Percentiles rank a stretch among this genome's conserved stretches.
Evolutionary conservation across 2,329 filamentous ascomycete species (phyloP).

Genomic region (Biscogniauxia marginata): DNA sequence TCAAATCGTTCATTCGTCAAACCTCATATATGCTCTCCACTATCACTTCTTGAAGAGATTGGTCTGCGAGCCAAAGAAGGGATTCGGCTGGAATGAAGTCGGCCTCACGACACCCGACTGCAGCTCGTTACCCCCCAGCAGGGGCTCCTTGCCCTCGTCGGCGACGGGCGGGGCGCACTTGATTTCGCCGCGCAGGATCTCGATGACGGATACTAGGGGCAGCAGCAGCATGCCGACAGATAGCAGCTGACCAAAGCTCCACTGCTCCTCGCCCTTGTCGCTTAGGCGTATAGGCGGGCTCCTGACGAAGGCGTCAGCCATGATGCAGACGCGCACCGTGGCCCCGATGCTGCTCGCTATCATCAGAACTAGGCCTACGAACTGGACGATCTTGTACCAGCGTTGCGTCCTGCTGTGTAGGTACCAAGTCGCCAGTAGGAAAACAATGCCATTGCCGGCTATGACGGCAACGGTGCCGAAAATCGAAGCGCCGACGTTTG

Average conservation of each 20-base stretch:
- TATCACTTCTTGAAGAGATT: constrained; percentile 36
- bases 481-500: constrained; percentile 48
- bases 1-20: not conserved
- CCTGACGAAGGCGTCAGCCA: constrained; percentile 59
- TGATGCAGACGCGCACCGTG: constrained; percentile 53
- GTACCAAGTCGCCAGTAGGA: constrained; percentile 62
- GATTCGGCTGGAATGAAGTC: constrained; percentile 44
- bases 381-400: constrained; percentile 55
- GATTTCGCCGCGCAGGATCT: constrained; percentile 53
- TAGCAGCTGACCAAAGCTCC: constrained; percentile 64
- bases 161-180: constrained; percentile 29
- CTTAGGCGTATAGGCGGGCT: constrained; percentile 47
- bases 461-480: constrained; percentile 62
- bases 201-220: constrained; percentile 57
- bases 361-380: constrained; percentile 54
- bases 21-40: not conserved
- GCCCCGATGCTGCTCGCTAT: constrained; percentile 57
- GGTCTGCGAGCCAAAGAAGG: constrained; percentile 41
- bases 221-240: constrained; percentile 59
- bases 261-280: constrained; percentile 54
- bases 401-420: constrained; percentile 54
- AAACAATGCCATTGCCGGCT: constrained; percentile 56
- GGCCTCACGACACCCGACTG: constrained; percentile 21
- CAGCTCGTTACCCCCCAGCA: constrained; percentile 26
- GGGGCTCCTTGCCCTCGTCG: constrained; percentile 18